Evolutionary conservation across 1,284 basidiomycete species (phyloP), one percentile per base, ranked within the genome.

Genomic region (Rhodotorula sp.): DNA sequence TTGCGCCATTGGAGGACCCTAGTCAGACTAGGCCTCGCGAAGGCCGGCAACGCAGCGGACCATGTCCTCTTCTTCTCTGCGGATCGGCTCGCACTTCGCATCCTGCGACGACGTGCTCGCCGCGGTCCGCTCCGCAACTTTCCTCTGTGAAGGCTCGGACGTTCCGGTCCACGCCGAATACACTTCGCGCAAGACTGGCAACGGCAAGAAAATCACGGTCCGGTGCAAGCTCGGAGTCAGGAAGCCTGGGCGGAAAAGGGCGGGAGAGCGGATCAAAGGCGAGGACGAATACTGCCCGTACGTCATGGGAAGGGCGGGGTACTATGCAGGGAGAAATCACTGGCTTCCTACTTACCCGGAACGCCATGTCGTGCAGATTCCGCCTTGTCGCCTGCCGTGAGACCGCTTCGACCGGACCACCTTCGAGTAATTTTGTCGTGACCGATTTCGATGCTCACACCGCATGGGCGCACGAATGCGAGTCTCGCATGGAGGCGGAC

Each of bases 171-270:
- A 19, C 19, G 34, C 23, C 34, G 57, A 47, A 47, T 43, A 43
- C 14, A 38, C n/a, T 21, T 26, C n/a, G 16, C 38, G n/a, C 31
- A 19, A 45, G 26, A 54, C 19, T 48, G 38, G 43, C 5, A 23
- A 47, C 21, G 43, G 43, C 4, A 60, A 28, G 47, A 45, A 19
- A n/a, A 10, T 63, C 26, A 48, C 19, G 12, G 43, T 28, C 43
- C 45, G 45, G 54, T 63, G 62, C 54, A 63, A 56, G 62, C 62
- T 63, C 14, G 62, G 54, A 19, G 21, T 19, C 54, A 47, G 54
- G 12, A 56, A 56, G 45, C 43, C 52, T 8, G 62, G 62, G 26
- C 26, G 54, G 5, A 47, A 54, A 54, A 48, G 43, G 26, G 19
- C 19, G 10, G 43, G 49, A 19, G 62, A 48, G 43, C 16, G 54